Conservation (phyloP, 768 basidiomycete genomes). For the Termitomyces sp. region DNA sequence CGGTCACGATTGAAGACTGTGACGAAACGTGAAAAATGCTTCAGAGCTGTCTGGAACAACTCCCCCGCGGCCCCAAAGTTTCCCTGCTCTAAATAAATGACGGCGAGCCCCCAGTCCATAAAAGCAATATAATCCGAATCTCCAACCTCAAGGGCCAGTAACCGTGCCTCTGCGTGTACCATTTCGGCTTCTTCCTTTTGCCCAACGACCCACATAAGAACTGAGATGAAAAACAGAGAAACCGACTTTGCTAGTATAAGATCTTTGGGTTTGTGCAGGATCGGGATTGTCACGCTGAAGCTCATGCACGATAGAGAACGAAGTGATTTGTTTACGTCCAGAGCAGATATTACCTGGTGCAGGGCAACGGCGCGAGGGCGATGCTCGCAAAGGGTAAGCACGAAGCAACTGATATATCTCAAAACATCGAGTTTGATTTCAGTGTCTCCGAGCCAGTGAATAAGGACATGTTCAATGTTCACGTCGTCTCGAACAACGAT, state of each 20-base stretch:
- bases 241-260: background rate
- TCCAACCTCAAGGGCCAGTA: background rate
- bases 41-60: background rate
- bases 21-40: background rate
- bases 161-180: background rate
- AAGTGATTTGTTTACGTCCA: background rate
- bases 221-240: background rate
- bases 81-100: background rate
- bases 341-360: background rate
- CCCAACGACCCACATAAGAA: background rate
- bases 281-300: background rate
- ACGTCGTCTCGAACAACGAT: background rate
- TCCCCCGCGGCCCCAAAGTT: background rate
- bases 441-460: background rate
- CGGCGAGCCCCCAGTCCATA: background rate
- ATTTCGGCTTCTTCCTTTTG: background rate
- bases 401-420: background rate
- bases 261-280: background rate
- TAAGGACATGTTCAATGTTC: constrained; percentile 8
- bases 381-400: background rate
- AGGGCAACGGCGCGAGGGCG: background rate
- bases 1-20: background rate
- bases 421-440: background rate
- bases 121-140: background rate
- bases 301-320: background rate